Conservation (phyloP, 331 rosid genomes). For the Acacia concinna region DNA sequence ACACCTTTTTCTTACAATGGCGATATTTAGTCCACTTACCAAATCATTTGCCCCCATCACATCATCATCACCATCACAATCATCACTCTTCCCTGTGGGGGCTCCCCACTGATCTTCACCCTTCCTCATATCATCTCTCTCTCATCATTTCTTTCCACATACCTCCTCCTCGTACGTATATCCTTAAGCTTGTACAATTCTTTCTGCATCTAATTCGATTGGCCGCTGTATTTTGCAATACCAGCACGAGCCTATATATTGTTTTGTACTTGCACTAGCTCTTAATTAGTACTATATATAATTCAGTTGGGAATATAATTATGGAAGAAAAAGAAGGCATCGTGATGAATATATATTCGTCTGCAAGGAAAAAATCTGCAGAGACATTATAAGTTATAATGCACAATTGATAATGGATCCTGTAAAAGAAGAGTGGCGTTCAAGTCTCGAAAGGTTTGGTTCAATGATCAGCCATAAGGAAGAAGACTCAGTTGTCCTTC, state of each 20-base stretch:
- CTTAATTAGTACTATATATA: too few species aligned
- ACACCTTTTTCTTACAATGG: conserved; percentile 17
- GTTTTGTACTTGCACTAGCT: neutral
- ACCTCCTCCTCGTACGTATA: too few species aligned
- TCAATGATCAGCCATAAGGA: neutral
- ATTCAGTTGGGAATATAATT: too few species aligned
- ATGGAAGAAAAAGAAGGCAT: neutral
- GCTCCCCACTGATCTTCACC: neutral
- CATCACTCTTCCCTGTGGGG: conserved; percentile 45
- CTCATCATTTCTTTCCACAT: conserved; percentile 28
- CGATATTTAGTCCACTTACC: conserved; percentile 37
- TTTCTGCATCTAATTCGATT: neutral
- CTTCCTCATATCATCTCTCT: too few species aligned
- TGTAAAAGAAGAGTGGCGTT: neutral
- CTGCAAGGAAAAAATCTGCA: neutral
- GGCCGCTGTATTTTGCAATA: neutral
- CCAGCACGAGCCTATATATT: neutral
- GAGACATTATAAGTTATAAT: neutral
- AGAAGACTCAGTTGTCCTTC: conserved; percentile 33
- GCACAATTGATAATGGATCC: neutral
- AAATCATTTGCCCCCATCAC: conserved; percentile 50
- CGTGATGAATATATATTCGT: neutral
- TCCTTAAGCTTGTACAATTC: neutral
- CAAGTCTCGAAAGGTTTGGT: conserved; percentile 3
- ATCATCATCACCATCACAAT: conserved; percentile 48